A percentile compares a stretch with the other conserved stretches of the same genome.
phyloP scores from a whole-genome alignment of 257 asterid species.

The Nyctanthes arbortristis region DNA sequence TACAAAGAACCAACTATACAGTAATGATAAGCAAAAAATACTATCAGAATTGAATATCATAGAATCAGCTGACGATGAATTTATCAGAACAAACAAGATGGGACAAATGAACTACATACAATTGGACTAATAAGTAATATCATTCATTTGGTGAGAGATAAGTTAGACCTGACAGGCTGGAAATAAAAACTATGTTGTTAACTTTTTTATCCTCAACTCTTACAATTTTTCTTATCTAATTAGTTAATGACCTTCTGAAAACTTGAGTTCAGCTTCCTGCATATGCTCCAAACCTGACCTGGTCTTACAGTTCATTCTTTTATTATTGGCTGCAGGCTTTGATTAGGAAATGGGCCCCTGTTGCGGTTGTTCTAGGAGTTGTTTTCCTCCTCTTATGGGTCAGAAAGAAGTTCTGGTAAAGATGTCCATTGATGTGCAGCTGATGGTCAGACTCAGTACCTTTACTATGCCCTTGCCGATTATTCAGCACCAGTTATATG shows the following conservation, averaged over 20 bases:
- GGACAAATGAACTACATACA: not conserved
- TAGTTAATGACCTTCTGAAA: not conserved
- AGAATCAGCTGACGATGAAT: not conserved
- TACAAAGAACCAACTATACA: too few species aligned
- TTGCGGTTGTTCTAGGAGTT: conserved; percentile 82
- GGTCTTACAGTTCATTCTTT: conserved; percentile 12
- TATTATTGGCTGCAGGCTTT: conserved; percentile 57
- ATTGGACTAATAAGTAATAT: not conserved
- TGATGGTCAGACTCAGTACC: conserved; percentile 20
- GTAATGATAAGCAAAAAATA: too few species aligned
- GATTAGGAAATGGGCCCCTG: conserved; percentile 95
- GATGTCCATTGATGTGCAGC: conserved; percentile 32
- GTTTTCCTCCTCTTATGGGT: conserved; percentile 86
- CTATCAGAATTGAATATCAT: too few species aligned
- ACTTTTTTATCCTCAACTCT: not conserved
- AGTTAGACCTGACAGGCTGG: not conserved
- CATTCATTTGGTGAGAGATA: too few species aligned
- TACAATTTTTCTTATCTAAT: not conserved
- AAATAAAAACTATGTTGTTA: not conserved
- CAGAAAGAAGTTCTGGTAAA: conserved; percentile 83
- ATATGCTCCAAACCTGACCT: not conserved
- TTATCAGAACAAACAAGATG: not conserved
- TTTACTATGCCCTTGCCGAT: not conserved
- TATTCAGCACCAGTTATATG: not conserved
- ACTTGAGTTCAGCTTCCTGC: not conserved